Conservation (phyloP, 176 grass and related monocot species). For the Carex cristatella region DNA sequence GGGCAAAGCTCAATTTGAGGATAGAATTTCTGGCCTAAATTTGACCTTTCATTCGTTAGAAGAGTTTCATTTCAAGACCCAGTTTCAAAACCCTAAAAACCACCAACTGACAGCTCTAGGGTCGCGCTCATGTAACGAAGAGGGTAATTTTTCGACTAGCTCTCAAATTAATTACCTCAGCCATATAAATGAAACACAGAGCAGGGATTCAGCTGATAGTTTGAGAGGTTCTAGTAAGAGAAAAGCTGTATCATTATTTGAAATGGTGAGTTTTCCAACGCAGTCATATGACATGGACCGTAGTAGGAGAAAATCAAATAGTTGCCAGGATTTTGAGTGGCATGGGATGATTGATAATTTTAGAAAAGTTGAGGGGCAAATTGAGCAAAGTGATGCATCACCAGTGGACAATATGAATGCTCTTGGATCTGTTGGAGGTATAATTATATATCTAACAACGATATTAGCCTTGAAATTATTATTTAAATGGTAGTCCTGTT, state of each 20-base stretch:
- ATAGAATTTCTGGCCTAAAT: conserved; percentile 44
- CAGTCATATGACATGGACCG: conserved; percentile 18
- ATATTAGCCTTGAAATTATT: not conserved
- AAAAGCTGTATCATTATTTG: conserved; percentile 45
- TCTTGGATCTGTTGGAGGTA: conserved; percentile 12
- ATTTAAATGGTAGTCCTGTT: not conserved
- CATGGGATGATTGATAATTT: conserved; percentile 7
- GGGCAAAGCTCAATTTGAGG: conserved; percentile 18
- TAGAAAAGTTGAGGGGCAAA: not conserved
- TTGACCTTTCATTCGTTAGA: conserved; percentile 17
- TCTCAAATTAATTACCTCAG: conserved; percentile 14
- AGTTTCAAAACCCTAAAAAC: conserved; percentile 22
- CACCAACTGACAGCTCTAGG: conserved; percentile 24
- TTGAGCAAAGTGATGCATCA: conserved; percentile 5
- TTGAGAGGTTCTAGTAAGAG: conserved; percentile 22
- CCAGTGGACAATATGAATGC: not conserved
- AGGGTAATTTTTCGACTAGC: conserved; percentile 25
- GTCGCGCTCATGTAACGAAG: conserved; percentile 35
- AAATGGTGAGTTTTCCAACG: conserved; percentile 49
- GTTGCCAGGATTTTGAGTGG: not conserved
- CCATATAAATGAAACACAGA: conserved; percentile 22
- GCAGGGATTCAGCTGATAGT: conserved; percentile 19
- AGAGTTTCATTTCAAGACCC: conserved; percentile 23
- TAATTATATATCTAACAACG: not conserved
- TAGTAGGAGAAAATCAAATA: conserved; percentile 17